phyloP scores from a whole-genome alignment of 768 basidiomycete genomes.

The Boletus huronensis region DNA sequence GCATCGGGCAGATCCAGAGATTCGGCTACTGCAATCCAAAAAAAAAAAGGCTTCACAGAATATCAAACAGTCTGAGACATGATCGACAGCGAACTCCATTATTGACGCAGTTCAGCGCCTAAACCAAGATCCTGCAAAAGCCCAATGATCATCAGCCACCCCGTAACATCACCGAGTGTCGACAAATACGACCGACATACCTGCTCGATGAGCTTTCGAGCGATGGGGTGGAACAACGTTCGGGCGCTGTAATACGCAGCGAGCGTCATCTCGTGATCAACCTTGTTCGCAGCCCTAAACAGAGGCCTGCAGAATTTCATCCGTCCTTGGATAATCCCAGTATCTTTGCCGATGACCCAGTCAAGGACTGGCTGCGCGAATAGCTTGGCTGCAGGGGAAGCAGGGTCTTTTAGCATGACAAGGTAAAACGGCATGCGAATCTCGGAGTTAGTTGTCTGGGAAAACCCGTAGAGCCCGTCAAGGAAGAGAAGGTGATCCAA shows the following conservation, averaged over 20 bases:
- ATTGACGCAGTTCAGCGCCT: neutral
- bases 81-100: neutral
- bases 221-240: conserved; percentile 48
- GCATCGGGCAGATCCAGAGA: neutral
- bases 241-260: conserved; percentile 34
- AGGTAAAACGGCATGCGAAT: conserved; percentile 51
- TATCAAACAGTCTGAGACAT: neutral
- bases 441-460: conserved; percentile 46
- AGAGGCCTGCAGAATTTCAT: conserved; percentile 56
- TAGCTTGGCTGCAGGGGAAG: conserved; percentile 29
- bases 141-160: neutral
- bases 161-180: neutral
- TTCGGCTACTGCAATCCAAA: neutral
- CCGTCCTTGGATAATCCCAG: conserved; percentile 44
- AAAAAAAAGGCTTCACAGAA: neutral
- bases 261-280: conserved; percentile 35
- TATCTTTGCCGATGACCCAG: conserved; percentile 44
- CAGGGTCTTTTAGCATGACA: conserved; percentile 41
- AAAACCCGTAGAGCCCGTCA: conserved; percentile 43
- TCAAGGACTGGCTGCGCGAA: conserved; percentile 38
- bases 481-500: conserved; percentile 39
- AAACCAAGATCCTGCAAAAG: conserved; percentile 25
- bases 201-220: conserved; percentile 47
- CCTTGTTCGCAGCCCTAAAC: conserved; percentile 39
- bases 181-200: conserved; percentile 22